Evolutionary conservation across 2,329 filamentous ascomycete species (phyloP).

Genomic region (Trichoderma sp.): DNA sequence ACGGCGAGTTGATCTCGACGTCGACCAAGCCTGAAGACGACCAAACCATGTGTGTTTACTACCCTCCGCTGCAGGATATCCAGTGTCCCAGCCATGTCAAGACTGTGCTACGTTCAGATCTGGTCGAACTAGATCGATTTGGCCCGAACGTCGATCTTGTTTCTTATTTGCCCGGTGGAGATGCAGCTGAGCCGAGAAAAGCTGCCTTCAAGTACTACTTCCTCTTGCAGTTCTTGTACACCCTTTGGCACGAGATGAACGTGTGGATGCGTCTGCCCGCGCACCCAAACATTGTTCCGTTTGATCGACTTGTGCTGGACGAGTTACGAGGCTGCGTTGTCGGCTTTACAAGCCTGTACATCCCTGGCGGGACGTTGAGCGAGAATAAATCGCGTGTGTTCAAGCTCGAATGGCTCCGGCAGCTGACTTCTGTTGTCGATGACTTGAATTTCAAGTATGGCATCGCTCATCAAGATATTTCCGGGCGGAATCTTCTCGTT

Average conservation of each 20-base stretch:
- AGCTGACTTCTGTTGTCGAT: neutral
- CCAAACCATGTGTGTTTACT: neutral
- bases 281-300: neutral
- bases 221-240: neutral
- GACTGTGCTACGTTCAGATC: neutral
- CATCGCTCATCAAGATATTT: neutral
- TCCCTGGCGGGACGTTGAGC: neutral
- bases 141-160: neutral
- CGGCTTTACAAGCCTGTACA: neutral
- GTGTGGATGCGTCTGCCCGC: neutral
- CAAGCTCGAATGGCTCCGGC: neutral
- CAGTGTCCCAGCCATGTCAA: neutral
- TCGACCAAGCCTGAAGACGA: neutral
- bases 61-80: neutral
- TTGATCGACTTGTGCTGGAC: neutral
- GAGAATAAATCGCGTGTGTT: neutral
- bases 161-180: neutral
- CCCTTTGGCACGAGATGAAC: neutral
- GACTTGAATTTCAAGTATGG: neutral
- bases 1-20: neutral
- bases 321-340: neutral
- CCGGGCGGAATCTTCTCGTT: neutral
- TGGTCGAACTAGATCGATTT: neutral
- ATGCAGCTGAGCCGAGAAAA: neutral
- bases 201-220: neutral